Evolutionary conservation across 2,329 filamentous ascomycete genomes (phyloP), one percentile per base, ranked within the genome.

Genomic region (Pyrenophora teres): DNA sequence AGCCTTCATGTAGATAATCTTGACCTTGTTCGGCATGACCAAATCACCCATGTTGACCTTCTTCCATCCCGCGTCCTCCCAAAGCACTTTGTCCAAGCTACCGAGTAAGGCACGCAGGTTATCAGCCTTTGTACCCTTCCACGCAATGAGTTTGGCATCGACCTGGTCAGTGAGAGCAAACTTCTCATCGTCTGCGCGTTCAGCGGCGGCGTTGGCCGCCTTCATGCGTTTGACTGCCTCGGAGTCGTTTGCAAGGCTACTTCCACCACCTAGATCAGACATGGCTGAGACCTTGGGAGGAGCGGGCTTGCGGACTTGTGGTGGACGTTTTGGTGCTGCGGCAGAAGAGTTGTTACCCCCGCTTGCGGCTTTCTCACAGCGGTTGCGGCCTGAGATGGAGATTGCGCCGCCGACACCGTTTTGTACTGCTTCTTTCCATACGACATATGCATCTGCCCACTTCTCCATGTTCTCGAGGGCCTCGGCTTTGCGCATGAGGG

Each of bases 1-100:
- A 5, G 93, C 94, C 83, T 96, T 97, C 94, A 99, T 97, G 72
- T 99, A 99, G 54, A 89, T 81, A 59, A 99, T 88, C 83, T 99
- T 99, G 73, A 97, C 94, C 80, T 93, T 96, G 63, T 90, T 92
- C 30, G 92, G 87, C 82, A 96, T 83, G 45, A 99, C 88, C 63
- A 99, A 75, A 77, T 99, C 94, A 59, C 92, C 88, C 85, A 99
- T 85, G 27, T 91, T 92, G 50, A 97, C 87, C 79, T 95, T 96
- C 79, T 96, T 97, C 94, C 94, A 99, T 3, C 91, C 92, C 57
- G 91, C 90, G 36, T 87, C 87, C 58, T 90, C 87, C 94, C 94
- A 99, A 23, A 99, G 81, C 23, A 99, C 92, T 33, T 81, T 83
- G 68, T 99, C 93, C 63, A 99, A 74, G 65, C 91, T 96, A 3